Conservation (phyloP, 306 rosid genomes). For the Senna tora region DNA sequence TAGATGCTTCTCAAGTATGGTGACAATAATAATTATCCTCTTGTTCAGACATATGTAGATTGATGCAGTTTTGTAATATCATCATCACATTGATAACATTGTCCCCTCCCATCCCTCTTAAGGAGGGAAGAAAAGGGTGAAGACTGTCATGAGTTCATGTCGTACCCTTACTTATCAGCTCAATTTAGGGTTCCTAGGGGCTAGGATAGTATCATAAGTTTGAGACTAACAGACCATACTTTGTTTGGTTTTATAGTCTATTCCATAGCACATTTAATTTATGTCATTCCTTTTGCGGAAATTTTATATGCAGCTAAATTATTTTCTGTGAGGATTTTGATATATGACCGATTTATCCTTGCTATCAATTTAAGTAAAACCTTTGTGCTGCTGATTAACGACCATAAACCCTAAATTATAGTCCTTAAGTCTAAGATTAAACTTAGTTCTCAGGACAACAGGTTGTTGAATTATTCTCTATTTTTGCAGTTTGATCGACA, state of each 20-base stretch:
- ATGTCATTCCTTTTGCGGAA: not conserved
- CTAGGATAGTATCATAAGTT: not conserved
- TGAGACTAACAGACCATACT: too few species aligned
- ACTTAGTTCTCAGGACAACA: not conserved
- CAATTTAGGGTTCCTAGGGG: constrained; percentile 5
- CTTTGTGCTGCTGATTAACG: not conserved
- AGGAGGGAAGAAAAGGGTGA: not conserved
- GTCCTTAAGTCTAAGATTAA: not conserved
- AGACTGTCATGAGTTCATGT: not conserved
- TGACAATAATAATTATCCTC: not conserved
- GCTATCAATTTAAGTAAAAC: not conserved
- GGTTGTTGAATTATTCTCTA: not conserved
- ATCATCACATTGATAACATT: not conserved
- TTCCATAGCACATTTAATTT: too few species aligned
- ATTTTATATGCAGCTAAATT: not conserved
- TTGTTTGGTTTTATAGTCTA: too few species aligned
- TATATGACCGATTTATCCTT: constrained; percentile 3
- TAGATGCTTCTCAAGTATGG: not conserved
- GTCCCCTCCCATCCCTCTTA: not conserved
- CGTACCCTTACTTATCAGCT: not conserved
- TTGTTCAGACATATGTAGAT: not conserved
- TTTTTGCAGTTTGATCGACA: constrained; percentile 66
- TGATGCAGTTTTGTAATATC: not conserved
- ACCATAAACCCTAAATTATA: not conserved
- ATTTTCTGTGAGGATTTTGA: not conserved